Evolutionary conservation across 306 rosid species (phyloP).

Genomic region (Pyrus pyrifolia): DNA sequence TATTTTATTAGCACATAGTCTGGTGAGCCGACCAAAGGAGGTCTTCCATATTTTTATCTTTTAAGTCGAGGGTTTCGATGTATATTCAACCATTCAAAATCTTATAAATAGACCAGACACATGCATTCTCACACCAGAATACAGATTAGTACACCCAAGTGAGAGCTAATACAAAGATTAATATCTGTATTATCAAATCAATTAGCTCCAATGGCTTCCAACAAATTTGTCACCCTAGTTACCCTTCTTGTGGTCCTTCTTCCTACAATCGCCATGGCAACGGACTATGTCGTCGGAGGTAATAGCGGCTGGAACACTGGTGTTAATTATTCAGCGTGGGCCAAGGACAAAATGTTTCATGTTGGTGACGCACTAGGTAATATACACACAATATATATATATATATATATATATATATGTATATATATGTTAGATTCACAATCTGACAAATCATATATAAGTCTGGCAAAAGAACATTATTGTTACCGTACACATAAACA

Average conservation of each 20-base stretch:
- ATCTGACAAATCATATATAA: no score
- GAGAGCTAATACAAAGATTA: not conserved
- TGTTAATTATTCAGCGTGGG: conserved; percentile 15
- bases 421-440: no score
- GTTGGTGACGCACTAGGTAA: conserved; percentile 25
- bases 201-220: not conserved
- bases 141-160: not conserved
- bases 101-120: not conserved
- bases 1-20: not conserved
- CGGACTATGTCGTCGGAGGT: conserved; percentile 12
- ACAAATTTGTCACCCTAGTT: not conserved
- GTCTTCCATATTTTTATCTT: not conserved
- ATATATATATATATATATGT: no score
- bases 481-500: not conserved
- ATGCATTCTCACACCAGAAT: not conserved
- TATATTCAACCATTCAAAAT: not conserved
- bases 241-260: not conserved
- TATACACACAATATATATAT: not conserved
- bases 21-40: not conserved
- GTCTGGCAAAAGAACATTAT: no score
- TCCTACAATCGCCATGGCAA: conserved; percentile 3
- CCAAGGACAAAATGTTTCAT: conserved; percentile 12
- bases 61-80: not conserved
- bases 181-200: not conserved
- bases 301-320: conserved; percentile 1